These are phyloP conservation scores for Triticum dicoccoides DNA, from an alignment of 176 grass and related monocot genomes.

Conservation along the genomic window DNA sequence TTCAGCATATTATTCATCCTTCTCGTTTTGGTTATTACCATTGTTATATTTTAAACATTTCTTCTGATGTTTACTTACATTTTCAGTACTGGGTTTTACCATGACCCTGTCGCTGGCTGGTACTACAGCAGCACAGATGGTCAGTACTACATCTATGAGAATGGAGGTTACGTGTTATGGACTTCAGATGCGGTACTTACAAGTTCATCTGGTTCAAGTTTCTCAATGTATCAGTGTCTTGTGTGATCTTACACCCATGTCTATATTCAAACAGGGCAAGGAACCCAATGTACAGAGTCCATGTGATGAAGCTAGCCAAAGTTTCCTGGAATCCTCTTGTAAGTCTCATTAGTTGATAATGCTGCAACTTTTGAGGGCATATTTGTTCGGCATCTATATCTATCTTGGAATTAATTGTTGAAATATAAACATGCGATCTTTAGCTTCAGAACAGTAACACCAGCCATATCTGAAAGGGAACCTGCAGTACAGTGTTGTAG, in stretches of 20 bases:
- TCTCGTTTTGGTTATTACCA: background rate
- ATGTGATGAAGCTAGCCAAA: constrained; percentile 33
- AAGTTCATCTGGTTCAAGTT: constrained; percentile 11
- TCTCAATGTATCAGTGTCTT: background rate
- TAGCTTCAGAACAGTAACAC: background rate
- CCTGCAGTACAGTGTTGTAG: background rate
- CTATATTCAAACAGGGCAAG: constrained; percentile 34
- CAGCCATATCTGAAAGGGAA: background rate
- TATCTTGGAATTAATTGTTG: constrained; percentile 17
- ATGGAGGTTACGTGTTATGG: constrained; percentile 58
- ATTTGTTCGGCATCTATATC: background rate
- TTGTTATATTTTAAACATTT: background rate
- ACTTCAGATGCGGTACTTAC: constrained; percentile 27
- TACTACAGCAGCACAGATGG: constrained; percentile 77
- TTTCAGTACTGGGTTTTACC: constrained; percentile 90
- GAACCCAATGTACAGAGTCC: constrained; percentile 29
- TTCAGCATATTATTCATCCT: background rate
- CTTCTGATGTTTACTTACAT: constrained; percentile 20
- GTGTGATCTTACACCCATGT: constrained; percentile 24
- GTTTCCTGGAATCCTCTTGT: constrained; percentile 34
- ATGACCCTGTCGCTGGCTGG: constrained; percentile 79
- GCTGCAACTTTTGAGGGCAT: background rate
- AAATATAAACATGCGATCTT: background rate
- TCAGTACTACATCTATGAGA: constrained; percentile 60
- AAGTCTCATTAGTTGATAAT: constrained; percentile 13